Evolutionary conservation across 805 yeast genomes (phyloP), one percentile per base, ranked within the genome.

Genomic region (Candida rishiriensis): DNA sequence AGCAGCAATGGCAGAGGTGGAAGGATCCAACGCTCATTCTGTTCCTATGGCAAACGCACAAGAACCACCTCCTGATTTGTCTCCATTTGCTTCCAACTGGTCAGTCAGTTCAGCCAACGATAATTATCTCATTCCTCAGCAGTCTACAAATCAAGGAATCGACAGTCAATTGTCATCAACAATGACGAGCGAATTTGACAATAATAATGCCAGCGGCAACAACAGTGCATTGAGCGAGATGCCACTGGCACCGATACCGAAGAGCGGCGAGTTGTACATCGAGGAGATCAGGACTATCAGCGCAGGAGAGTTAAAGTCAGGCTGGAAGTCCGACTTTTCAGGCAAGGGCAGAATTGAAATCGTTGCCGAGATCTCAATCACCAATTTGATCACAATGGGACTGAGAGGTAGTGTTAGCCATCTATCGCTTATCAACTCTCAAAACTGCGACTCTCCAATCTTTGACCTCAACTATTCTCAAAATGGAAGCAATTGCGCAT

Each of bases 281-380:
- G 95, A 89, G 61, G 96, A 90, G 56, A 75, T 76, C 8, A 73
- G 90, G 29, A 78, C 86, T 4, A 69, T 93, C 9, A 76, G 83
- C 11, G 76, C 81, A 43, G 97, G 97, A 10, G 96, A 87, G 48
- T 65, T 88, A 58, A 87, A 85, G 59, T 72, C 77, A 29, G 99
- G 99, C 3, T 93, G 99, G 99, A 93, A 93, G 62, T 80, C 93
- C 1, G 99, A 93, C 64, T 90, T 84, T 60, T 65, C 81, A 6
- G 84, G 80, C 35, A 73, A 73, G 37, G 99, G 99, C 5, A 73
- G 78, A 43, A 82, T 90, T 47, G 96, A 88, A 62, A 62, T 89
- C 38, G 82, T 84, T 29, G 88, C 86, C 0, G 88, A 85, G 36
- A 75, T 86, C 34, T 73, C 76, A 15, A 76, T 85, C 18, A 71